These are phyloP conservation scores for Picochlorum sp. DNA, from an alignment of 139 green algal species.

Conservation along the genomic window DNA sequence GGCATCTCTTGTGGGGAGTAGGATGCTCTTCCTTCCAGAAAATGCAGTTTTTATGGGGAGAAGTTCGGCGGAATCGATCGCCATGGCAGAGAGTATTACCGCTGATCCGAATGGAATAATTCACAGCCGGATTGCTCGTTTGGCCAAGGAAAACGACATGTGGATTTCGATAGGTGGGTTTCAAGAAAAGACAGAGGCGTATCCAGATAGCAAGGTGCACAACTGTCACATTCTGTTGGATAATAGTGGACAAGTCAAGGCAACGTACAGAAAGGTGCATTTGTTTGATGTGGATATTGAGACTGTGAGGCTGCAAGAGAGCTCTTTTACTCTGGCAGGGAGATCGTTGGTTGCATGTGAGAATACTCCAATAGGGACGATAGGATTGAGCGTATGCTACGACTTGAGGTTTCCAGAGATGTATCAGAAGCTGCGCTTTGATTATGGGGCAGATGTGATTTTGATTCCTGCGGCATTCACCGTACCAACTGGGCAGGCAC, in stretches of 20 bases:
- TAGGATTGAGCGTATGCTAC: slow-evolving; percentile 89
- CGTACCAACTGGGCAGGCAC: slow-evolving; percentile 52
- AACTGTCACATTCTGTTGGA: slow-evolving; percentile 85
- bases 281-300: slow-evolving; percentile 90
- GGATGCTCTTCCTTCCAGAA: slow-evolving; percentile 90
- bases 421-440: slow-evolving; percentile 70
- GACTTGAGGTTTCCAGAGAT: slow-evolving; percentile 92
- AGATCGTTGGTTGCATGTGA: slow-evolving; percentile 45
- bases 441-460: slow-evolving; percentile 57
- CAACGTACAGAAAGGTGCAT: slow-evolving; percentile 75
- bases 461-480: slow-evolving; percentile 66
- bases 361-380: slow-evolving; percentile 58
- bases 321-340: slow-evolving; percentile 48
- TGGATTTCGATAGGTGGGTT: slow-evolving; percentile 94
- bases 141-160: slow-evolving; percentile 55
- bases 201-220: slow-evolving; percentile 49
- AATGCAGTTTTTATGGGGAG: slow-evolving; percentile 83
- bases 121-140: slow-evolving; percentile 57
- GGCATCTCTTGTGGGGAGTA: slow-evolving; percentile 23
- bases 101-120: slow-evolving; percentile 27
- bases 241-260: slow-evolving; percentile 28
- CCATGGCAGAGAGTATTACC: slow-evolving; percentile 56
- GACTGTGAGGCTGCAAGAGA: slow-evolving; percentile 73
- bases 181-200: slow-evolving; percentile 33
- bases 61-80: slow-evolving; percentile 38